Evolutionary conservation across 2,329 filamentous ascomycete genomes (phyloP), one percentile per base, ranked within the genome.

Genomic region (Arthrinium puccinioides): DNA sequence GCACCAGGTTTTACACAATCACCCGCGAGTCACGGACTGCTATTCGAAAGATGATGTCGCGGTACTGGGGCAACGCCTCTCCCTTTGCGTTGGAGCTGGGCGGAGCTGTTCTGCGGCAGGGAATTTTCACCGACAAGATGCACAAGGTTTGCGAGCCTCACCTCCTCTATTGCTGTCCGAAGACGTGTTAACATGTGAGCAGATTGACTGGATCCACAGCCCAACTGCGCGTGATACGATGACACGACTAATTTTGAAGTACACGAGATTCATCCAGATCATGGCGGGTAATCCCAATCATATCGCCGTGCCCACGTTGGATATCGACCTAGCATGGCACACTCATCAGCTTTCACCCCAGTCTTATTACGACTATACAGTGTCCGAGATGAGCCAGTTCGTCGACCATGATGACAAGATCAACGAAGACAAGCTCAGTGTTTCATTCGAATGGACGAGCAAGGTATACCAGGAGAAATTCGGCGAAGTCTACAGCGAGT

Each of bases 391-490:
- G 0, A 42, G 41, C 2, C 75, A 70, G 33, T 86, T 87, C 51
- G 73, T 90, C 47, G 79, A 89, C 52, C 87, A 94, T 52, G 82
- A 92, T 56, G 87, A 94, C 65, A 90, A 90, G 60, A 78, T 94
- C 16, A 77, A 81, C 33, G 82, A 88, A 50, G 64, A 63, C 11
- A 70, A 68, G 33, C 70, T 94, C 6, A 74, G 74, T 30, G 64
- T 67, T 2, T 67, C 70, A 5, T 92, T 92, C 51, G 76, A 80
- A 52, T 85, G 76, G 74, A 94, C 87, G 0, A 76, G 72, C 51
- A 81, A 79, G 47, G 62, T 58, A 1, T 94, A 90, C 54, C 75
- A 85, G 47, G 74, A 76, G 20, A 57, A 63, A 11, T 88, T 74
- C 46, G 61, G 65, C 13, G 72, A 81, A 35, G 72, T 85, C 5